Base-by-base conservation (phyloP, 2,329 filamentous ascomycete genomes). In the Aspergillus oerlinghausenensis region DNA sequence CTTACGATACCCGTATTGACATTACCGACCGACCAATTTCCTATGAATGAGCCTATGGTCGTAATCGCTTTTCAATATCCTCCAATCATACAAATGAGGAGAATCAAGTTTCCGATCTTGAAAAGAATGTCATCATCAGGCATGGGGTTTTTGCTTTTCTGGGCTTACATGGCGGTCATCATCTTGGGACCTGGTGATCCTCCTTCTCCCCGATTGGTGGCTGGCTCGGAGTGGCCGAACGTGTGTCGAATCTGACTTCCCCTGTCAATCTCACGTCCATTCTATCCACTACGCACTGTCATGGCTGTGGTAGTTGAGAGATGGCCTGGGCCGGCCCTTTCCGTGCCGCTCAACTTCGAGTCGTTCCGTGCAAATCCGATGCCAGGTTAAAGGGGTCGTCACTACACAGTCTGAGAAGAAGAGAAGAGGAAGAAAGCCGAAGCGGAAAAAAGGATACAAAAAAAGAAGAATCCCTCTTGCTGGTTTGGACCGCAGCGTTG, bases 241-340 rank as follows among this genome's bases (percentile, higher is more conserved):
- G 49, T 26, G 32, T 52, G 32, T 53, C 49, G 29, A 48, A 54
- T 43, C 45, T 54, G 52, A 45, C 40, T 26, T 55, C 50, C 54
- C 55, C 52, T 51, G 56, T 54, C 57, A 58, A 54, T 63, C 56
- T 55, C 57, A 55, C 58, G 51, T 61, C 52, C 35, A 58, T 49
- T 50, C 43, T 55, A 55, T 40, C n/a, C 28, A 51, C 49, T 50
- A 19, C 49, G 51, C 40, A 48, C 26, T 40, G 54, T 51, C 58
- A 63, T 63, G 61, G 63, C 54, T 57, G 54, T 63, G 47, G 43
- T 29, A 42, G 40, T 47, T 35, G 48, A 47, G 52, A 23, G 59
- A 56, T 58, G 60, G 55, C 53, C 59, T 63, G 70, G 68, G 63
- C 68, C 69, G 70, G 69, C 63, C 70, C 70, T 72, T 71, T 71